Conservation (phyloP, 495 filamentous ascomycete genomes). For the Hypoxylon crocopeplum region DNA sequence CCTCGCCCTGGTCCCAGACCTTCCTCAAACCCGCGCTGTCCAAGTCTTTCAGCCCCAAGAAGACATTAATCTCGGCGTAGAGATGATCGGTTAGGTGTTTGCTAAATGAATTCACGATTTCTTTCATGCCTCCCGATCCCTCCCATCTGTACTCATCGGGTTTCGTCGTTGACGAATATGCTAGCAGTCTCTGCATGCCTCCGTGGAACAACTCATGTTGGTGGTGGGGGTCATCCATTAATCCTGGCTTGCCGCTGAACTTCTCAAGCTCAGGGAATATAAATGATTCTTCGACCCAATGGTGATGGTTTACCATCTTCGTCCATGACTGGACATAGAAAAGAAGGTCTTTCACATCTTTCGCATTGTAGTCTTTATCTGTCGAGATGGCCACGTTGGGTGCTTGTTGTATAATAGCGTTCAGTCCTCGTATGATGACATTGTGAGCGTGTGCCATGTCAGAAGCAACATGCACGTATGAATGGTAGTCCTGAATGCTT, state of each 20-base stretch:
- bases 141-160: constrained; percentile 14
- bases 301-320: constrained; percentile 21
- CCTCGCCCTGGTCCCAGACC: constrained; percentile 3
- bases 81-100: constrained; percentile 17
- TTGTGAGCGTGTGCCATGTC: constrained; percentile 42
- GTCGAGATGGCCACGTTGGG: constrained; percentile 15
- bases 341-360: constrained; percentile 16
- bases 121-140: constrained; percentile 11
- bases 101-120: constrained; percentile 21
- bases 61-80: constrained; percentile 18
- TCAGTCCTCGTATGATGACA: constrained; percentile 38
- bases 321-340: constrained; percentile 12
- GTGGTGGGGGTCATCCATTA: constrained; percentile 14
- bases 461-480: constrained; percentile 15
- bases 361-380: background rate
- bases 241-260: constrained; percentile 15
- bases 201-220: constrained; percentile 24
- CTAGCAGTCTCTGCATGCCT: constrained; percentile 9
- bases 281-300: constrained; percentile 18
- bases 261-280: constrained; percentile 22
- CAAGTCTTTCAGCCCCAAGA: constrained; percentile 2
- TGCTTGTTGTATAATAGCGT: constrained; percentile 37
- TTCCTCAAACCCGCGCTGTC: constrained; percentile 9
- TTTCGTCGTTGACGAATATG: constrained; percentile 6
- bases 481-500: constrained; percentile 10